phyloP scores from a whole-genome alignment of 1,284 basidiomycete species.

The Naganishia sp. region DNA sequence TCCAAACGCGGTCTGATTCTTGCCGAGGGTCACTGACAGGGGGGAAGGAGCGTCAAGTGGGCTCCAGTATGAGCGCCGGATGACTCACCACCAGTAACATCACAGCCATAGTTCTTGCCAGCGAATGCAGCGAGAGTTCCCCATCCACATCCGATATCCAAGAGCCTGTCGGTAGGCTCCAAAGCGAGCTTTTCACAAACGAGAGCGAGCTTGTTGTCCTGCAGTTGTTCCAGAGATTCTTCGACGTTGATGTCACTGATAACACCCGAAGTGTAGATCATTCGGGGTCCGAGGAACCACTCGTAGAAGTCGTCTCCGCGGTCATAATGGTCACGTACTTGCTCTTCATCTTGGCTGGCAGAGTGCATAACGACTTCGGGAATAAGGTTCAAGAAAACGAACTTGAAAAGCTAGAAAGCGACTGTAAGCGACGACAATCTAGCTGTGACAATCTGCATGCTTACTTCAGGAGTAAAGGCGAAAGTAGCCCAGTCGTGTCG shows the following conservation, averaged over 20 bases:
- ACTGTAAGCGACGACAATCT: background rate
- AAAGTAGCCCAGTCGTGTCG: constrained; percentile 95
- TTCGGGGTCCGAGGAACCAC: constrained; percentile 62
- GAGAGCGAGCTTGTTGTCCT: constrained; percentile 95
- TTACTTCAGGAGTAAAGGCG: constrained; percentile 57
- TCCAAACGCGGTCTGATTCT: constrained; percentile 90
- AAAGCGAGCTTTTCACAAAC: constrained; percentile 94
- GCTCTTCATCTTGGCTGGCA: constrained; percentile 86
- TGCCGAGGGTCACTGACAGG: constrained; percentile 72
- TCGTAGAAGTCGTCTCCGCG: constrained; percentile 92
- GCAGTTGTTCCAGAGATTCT: constrained; percentile 90
- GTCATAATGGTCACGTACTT: constrained; percentile 96
- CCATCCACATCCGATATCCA: constrained; percentile 96
- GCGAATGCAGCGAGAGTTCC: constrained; percentile 93
- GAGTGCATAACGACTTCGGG: constrained; percentile 94
- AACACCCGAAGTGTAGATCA: constrained; percentile 91
- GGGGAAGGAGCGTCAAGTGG: background rate
- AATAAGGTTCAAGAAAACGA: constrained; percentile 82
- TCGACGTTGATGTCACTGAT: constrained; percentile 71
- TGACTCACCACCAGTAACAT: constrained; percentile 73
- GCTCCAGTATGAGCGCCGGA: background rate
- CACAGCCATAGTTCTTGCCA: constrained; percentile 93
- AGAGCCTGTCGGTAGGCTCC: constrained; percentile 75
- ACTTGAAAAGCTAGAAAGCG: constrained; percentile 78
- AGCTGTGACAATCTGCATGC: constrained; percentile 12